Evolutionary conservation across 1,139 yeast species (phyloP).

Genomic region (Hansenula sp.): DNA sequence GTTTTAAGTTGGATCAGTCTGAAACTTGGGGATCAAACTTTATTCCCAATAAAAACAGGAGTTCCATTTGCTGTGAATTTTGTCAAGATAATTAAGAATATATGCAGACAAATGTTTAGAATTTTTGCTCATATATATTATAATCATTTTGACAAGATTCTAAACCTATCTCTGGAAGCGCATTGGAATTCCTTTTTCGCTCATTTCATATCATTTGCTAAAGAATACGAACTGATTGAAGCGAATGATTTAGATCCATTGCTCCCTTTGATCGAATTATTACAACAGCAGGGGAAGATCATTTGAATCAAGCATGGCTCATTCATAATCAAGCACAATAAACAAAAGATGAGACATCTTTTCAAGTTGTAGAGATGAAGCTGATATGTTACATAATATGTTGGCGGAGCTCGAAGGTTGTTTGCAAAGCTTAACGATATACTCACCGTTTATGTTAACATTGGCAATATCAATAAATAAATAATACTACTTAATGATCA

Average conservation of each 20-base stretch:
- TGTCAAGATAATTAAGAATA: constrained; percentile 77
- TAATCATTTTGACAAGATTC: constrained; percentile 88
- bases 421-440: no score
- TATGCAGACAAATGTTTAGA: constrained; percentile 87
- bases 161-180: constrained; percentile 89
- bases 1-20: constrained; percentile 88
- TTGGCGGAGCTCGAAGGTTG: no score
- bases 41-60: constrained; percentile 92
- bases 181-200: constrained; percentile 98
- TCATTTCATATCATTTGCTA: constrained; percentile 85
- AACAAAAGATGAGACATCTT: neutral
- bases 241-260: constrained; percentile 77
- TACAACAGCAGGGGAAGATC: constrained; percentile 86
- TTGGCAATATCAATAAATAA: no score
- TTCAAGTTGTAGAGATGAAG: no score
- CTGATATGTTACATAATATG: no score
- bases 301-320: constrained; percentile 23
- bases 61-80: constrained; percentile 90
- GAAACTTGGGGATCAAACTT: constrained; percentile 82
- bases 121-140: constrained; percentile 96
- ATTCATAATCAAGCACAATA: neutral
- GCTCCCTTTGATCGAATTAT: constrained; percentile 66
- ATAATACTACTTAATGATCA: no score
- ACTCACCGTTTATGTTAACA: no score
- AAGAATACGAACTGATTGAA: constrained; percentile 81